phyloP scores from a whole-genome alignment of 305 asterid species.

The Euphrasia arctica region DNA sequence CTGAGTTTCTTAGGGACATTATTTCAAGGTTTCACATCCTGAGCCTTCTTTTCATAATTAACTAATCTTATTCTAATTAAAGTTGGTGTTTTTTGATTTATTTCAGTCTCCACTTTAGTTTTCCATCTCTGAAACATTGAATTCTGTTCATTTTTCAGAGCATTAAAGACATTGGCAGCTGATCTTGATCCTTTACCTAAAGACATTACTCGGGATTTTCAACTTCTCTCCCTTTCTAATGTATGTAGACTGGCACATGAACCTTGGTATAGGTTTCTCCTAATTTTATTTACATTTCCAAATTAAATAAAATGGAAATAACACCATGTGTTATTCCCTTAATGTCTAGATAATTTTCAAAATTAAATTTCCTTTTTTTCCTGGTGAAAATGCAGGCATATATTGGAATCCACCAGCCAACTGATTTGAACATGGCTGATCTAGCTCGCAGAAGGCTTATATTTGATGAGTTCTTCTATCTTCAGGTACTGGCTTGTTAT shows the following conservation, averaged over 20 bases:
- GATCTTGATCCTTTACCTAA: constrained; percentile 86
- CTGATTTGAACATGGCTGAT: constrained; percentile 65
- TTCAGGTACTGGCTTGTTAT: constrained; percentile 55
- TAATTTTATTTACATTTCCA: background rate
- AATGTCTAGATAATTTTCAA: constrained; percentile 18
- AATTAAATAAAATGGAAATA: too few relatives aligned
- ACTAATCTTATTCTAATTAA: constrained; percentile 4
- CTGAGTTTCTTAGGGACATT: constrained; percentile 65
- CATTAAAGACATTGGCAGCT: constrained; percentile 60
- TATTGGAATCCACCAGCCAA: constrained; percentile 88
- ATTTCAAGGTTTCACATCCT: constrained; percentile 67
- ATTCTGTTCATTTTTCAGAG: constrained; percentile 48
- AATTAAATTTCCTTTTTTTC: background rate
- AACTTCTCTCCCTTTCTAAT: constrained; percentile 64
- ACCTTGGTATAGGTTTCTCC: background rate
- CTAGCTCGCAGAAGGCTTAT: constrained; percentile 93
- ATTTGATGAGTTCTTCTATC: constrained; percentile 95
- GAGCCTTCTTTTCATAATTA: constrained; percentile 17
- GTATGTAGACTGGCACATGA: constrained; percentile 42
- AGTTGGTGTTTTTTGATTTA: constrained; percentile 19
- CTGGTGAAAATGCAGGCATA: constrained; percentile 61
- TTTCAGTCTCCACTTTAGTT: constrained; percentile 13
- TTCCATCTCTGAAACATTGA: constrained; percentile 29
- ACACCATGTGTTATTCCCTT: background rate
- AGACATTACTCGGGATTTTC: constrained; percentile 55